These are phyloP conservation scores for Debaryomyces psychrophilus DNA, from an alignment of 1,139 yeast genomes.

Conservation along the genomic window DNA sequence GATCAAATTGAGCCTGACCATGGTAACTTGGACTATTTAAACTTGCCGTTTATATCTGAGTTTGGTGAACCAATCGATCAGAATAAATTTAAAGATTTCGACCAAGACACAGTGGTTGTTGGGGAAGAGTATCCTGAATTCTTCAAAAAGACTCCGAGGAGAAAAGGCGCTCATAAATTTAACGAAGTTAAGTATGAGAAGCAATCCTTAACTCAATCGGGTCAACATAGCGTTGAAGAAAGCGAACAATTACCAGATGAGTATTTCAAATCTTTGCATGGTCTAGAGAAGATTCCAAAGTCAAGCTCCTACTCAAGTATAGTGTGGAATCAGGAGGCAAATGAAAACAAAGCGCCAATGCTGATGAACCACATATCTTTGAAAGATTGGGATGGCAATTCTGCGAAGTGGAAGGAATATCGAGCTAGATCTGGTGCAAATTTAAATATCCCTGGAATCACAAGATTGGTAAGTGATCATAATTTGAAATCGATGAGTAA, in stretches of 20 bases:
- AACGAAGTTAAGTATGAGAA: not conserved
- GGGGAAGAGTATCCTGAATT: not conserved
- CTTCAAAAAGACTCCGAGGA: not conserved
- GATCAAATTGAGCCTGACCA: not conserved
- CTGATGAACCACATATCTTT: slow-evolving; percentile 28
- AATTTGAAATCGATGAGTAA: slow-evolving; percentile 11
- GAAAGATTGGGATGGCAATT: slow-evolving; percentile 36
- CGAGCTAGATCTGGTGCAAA: slow-evolving; percentile 29
- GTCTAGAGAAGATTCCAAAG: slow-evolving; percentile 39
- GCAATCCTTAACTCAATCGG: not conserved
- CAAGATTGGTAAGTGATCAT: slow-evolving; percentile 19
- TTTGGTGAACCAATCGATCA: slow-evolving; percentile 29
- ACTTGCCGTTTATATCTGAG: slow-evolving; percentile 29
- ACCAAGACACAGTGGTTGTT: slow-evolving; percentile 23
- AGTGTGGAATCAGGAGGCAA: slow-evolving; percentile 6
- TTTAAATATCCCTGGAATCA: slow-evolving; percentile 15
- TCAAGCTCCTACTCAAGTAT: slow-evolving; percentile 12
- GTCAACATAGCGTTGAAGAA: not conserved
- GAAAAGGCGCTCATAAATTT: not conserved
- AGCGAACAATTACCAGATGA: slow-evolving; percentile 15
- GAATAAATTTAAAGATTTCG: slow-evolving; percentile 28
- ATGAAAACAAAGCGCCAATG: slow-evolving; percentile 12
- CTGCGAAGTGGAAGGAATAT: slow-evolving; percentile 26
- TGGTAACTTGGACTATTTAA: slow-evolving; percentile 16
- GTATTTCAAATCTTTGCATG: slow-evolving; percentile 25